These are phyloP conservation scores for Trichoderma lentiforme DNA, from an alignment of 2,329 filamentous ascomycete species.

Conservation along the genomic window DNA sequence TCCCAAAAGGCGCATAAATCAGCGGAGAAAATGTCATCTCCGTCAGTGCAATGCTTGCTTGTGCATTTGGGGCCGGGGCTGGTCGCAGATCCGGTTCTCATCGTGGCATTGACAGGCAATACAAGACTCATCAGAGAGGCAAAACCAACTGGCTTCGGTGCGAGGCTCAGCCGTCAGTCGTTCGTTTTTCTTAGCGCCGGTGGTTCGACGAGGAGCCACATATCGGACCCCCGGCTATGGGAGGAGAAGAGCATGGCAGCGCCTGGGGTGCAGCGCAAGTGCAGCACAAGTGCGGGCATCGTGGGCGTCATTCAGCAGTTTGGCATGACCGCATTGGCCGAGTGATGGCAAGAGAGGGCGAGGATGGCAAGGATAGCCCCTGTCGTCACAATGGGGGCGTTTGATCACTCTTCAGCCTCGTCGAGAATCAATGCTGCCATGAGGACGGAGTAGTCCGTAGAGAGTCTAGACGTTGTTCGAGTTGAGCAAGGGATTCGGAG, in stretches of 20 bases:
- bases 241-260: neutral
- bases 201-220: conserved; percentile 6
- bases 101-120: neutral
- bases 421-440: neutral
- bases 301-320: neutral
- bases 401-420: conserved; percentile 2
- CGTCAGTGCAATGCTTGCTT: neutral
- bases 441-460: neutral
- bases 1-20: neutral
- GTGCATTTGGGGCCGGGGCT: neutral
- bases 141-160: neutral
- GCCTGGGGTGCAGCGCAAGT: neutral
- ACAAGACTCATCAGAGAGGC: neutral
- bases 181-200: conserved; percentile 8
- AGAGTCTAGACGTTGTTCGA: neutral
- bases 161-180: conserved; percentile 15
- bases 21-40: neutral
- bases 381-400: neutral
- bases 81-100: neutral
- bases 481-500: neutral
- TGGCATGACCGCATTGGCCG: neutral
- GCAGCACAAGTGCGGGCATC: neutral
- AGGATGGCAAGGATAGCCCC: neutral
- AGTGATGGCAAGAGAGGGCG: too few relatives aligned
- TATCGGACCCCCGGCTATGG: neutral